Evolutionary conservation across 139 green algal species (phyloP), one percentile per base, ranked within the genome.

Genomic region (Pseudopediastrum boryanum): DNA sequence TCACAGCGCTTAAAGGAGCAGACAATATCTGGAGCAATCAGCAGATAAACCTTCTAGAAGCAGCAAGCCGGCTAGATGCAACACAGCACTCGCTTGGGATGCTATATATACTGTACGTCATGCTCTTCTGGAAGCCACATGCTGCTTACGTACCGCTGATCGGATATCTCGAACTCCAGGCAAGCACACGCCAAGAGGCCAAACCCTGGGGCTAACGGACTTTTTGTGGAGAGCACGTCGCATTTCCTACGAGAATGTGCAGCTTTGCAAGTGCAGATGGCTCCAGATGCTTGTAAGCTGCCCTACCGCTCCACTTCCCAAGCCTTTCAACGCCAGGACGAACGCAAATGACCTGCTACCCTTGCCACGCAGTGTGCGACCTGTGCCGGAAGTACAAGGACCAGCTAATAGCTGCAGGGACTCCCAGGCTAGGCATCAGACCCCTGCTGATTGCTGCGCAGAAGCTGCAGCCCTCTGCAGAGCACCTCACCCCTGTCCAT

Each of bases 401-500:
- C 2, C 75, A 88, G 27, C 63, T 88, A 29, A 29, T 92, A 8
- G 63, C 42, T 12, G 42, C 80, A 16, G 42, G 77, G 2, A 29
- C 21, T 10, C 82, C 89, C 12, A 79, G 84, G 41, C 70, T 77
- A 0, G 92, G 84, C 51, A 79, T 98, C 27, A 4, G 71, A 19
- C 90, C 94, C 4, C 85, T 98, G 35, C 58, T 72, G 13, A 39
- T 67, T 8, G 94, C 86, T 0, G 35, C 96, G 13, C 31, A 64
- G 43, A 93, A 88, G 64, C 70, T 96, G 44, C 84, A 87, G 70
- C 85, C 86, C 13, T 74, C 62, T 2, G 31, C 38, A 2, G 88
- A 94, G 43, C 70, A 85, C 65, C 73, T 98, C 10, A 96, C 95
- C 10, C 95, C 95, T 9, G 79, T 97, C 35, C 94, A 98, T 67